These are phyloP conservation scores for Solanum neorickii DNA, from an alignment of 257 asterid genomes.

Conservation along the genomic window DNA sequence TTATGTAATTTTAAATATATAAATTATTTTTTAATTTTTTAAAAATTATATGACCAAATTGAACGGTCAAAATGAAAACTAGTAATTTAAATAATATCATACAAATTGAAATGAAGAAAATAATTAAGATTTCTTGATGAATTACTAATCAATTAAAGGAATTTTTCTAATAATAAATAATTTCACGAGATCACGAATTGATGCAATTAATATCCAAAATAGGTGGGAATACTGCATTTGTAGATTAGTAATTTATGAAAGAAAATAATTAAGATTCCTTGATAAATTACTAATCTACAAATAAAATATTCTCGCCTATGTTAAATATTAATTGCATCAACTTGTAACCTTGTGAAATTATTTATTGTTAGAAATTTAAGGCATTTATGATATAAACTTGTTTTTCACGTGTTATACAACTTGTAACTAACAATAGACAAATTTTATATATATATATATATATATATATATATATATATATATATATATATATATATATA, in stretches of 20 bases:
- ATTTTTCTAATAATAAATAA: too few relatives aligned
- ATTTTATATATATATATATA: too few relatives aligned
- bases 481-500: too few relatives aligned
- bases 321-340: not conserved
- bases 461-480: too few relatives aligned
- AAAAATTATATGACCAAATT: not conserved
- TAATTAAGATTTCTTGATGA: not conserved
- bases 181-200: accelerated
- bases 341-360: not conserved
- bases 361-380: not conserved
- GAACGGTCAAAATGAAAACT: not conserved
- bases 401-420: not conserved
- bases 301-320: not conserved
- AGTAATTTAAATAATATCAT: not conserved
- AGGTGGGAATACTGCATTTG: too few relatives aligned
- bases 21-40: too few relatives aligned
- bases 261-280: not conserved
- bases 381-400: not conserved
- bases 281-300: not conserved
- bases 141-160: not conserved
- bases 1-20: too few relatives aligned
- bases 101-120: accelerated
- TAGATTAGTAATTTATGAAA: too few relatives aligned
- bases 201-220: too few relatives aligned
- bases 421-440: not conserved